These are phyloP conservation scores for Rhodotorula sphaerocarpa DNA, from an alignment of 768 basidiomycete genomes.

Conservation along the genomic window DNA sequence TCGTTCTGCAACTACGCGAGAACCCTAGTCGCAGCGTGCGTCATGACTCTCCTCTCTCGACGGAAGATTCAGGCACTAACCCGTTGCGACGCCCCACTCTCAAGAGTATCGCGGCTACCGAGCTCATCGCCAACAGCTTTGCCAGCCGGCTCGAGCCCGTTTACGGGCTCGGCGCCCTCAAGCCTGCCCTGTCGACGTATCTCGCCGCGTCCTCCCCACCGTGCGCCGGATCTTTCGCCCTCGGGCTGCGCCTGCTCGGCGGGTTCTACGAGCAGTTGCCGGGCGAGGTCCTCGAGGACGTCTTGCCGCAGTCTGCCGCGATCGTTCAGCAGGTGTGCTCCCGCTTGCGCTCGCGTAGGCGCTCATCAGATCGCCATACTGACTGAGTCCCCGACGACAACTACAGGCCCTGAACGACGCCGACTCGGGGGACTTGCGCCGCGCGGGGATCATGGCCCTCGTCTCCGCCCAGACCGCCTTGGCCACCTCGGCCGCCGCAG, in stretches of 20 bases:
- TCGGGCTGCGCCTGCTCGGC: slow-evolving; percentile 34
- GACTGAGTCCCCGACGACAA: too few species aligned
- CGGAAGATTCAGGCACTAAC: not conserved
- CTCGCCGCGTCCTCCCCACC: not conserved
- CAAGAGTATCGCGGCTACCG: slow-evolving; percentile 33
- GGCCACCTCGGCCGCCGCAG: not conserved
- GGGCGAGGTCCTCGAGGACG: slow-evolving; percentile 37
- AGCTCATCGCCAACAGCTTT: slow-evolving; percentile 28
- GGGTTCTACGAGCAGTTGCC: slow-evolving; percentile 31
- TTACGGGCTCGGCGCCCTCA: slow-evolving; percentile 33
- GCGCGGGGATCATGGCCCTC: slow-evolving; percentile 27
- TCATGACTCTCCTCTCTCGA: not conserved
- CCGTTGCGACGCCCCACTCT: too few species aligned
- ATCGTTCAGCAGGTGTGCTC: slow-evolving; percentile 30
- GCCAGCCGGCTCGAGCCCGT: slow-evolving; percentile 35
- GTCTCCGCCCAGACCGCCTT: slow-evolving; percentile 31
- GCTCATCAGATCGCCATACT: too few species aligned
- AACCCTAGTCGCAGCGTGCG: slow-evolving; percentile 19
- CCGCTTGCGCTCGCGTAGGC: not conserved
- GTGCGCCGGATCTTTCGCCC: slow-evolving; percentile 11
- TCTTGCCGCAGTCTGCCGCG: slow-evolving; percentile 17
- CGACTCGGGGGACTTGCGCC: slow-evolving; percentile 21
- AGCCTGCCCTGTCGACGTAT: slow-evolving; percentile 12
- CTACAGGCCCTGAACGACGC: slow-evolving; percentile 32
- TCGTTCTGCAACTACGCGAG: slow-evolving; percentile 31